A percentile compares a stretch with the other conserved stretches of the same genome.
These are phyloP conservation scores for Candida ulmi DNA, from an alignment of 805 yeast genomes.

Conservation along the genomic window DNA sequence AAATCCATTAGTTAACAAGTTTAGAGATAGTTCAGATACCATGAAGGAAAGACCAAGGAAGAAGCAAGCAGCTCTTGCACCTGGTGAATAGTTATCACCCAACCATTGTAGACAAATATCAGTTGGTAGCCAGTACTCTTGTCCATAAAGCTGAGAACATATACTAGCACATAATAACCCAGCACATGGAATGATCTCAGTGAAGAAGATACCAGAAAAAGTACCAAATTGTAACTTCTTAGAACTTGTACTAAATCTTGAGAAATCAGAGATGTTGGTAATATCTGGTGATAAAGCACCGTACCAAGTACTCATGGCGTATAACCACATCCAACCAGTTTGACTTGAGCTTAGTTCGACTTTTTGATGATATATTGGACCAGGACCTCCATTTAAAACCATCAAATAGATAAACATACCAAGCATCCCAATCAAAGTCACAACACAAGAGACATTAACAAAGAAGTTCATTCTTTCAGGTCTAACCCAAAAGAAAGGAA, in stretches of 20 bases:
- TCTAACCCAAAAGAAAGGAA: slow-evolving; percentile 34
- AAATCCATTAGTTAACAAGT: slow-evolving; percentile 31
- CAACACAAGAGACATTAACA: slow-evolving; percentile 30
- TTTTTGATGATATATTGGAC: slow-evolving; percentile 24
- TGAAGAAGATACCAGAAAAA: slow-evolving; percentile 27
- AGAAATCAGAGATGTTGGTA: slow-evolving; percentile 35
- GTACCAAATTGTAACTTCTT: slow-evolving; percentile 26
- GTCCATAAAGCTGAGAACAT: slow-evolving; percentile 28
- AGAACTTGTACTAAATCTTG: slow-evolving; percentile 30
- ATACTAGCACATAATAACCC: slow-evolving; percentile 34
- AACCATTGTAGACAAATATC: slow-evolving; percentile 36
- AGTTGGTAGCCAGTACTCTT: slow-evolving; percentile 33
- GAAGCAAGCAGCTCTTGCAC: slow-evolving; percentile 36
- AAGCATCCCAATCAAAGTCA: slow-evolving; percentile 34
- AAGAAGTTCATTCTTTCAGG: slow-evolving; percentile 38
- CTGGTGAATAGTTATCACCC: slow-evolving; percentile 26
- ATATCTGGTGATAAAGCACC: slow-evolving; percentile 34
- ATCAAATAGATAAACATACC: slow-evolving; percentile 33
- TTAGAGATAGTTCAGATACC: slow-evolving; percentile 30
- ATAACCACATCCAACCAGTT: slow-evolving; percentile 36
- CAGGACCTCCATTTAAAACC: slow-evolving; percentile 30
- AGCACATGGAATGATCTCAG: slow-evolving; percentile 35
- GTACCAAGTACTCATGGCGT: slow-evolving; percentile 35
- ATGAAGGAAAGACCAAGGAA: slow-evolving; percentile 31
- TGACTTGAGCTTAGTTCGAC: slow-evolving; percentile 22